These are phyloP conservation scores for Thraustotheca clavata DNA, from an alignment of 352 stramenopile genomes.

Conservation along the genomic window DNA sequence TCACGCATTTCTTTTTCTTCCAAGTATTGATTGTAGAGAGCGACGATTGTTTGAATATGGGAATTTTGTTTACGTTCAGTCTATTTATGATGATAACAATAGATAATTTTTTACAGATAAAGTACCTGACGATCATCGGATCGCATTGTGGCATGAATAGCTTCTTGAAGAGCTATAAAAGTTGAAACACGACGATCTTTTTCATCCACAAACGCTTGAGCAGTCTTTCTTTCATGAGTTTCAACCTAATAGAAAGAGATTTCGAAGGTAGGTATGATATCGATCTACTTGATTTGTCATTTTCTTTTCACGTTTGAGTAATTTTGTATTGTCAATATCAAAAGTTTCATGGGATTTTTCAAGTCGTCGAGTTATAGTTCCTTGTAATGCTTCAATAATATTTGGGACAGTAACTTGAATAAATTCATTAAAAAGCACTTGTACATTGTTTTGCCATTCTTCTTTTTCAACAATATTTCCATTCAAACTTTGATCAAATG, in stretches of 20 bases:
- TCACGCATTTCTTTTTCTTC: constrained; percentile 42
- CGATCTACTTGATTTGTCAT: constrained; percentile 32
- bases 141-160: constrained; percentile 54
- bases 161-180: constrained; percentile 54
- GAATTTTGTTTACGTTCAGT: constrained; percentile 38
- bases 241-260: constrained; percentile 29
- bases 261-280: neutral
- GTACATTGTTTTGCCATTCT: neutral
- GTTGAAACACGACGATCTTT: constrained; percentile 41
- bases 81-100: constrained; percentile 1
- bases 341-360: constrained; percentile 88
- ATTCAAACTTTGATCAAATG: constrained; percentile 16
- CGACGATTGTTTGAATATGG: constrained; percentile 43
- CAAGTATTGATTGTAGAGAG: constrained; percentile 39
- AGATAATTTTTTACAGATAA: constrained; percentile 12
- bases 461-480: constrained; percentile 17
- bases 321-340: constrained; percentile 91
- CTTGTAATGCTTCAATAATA: constrained; percentile 83
- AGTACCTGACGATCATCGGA: constrained; percentile 43
- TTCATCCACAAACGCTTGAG: constrained; percentile 61
- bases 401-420: constrained; percentile 78
- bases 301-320: constrained; percentile 86
- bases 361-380: constrained; percentile 79
- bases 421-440: constrained; percentile 52
- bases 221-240: constrained; percentile 49